Base-by-base conservation (phyloP, 2,329 filamentous ascomycete genomes). In the Colletotrichum horii region DNA sequence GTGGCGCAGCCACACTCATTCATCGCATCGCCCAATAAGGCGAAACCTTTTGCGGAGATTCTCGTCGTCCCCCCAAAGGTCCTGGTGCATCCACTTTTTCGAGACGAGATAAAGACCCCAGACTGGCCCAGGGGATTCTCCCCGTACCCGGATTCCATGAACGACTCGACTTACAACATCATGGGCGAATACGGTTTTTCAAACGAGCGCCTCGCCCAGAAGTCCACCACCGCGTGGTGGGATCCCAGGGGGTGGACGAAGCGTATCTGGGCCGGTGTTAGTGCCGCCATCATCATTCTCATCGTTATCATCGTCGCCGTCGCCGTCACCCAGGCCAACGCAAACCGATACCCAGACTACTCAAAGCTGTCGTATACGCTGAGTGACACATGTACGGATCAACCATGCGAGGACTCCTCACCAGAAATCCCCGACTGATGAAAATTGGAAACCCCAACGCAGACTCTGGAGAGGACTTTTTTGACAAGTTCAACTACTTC, bases 401-500 rank as follows among this genome's bases (percentile, higher is more conserved):
- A 11, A 12, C 16, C 38, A 24, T 58, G 58, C 22, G 32, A 56
- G 22, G 56, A 19, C n/a, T 61, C n/a, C 24, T 55, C 32, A 26
- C 69, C 58, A 67, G 26, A 15, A 48, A 38, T 60, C 64, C 62
- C 70, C 34, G 73, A 55, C 73, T 75, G 73, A 75, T 55, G 56
- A 52, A 12, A 22, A 68, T 60, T 60, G 8, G 61, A 32, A 58
- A 61, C 30, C 30, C 43, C 43, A 52, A 52, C 43, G 22, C 36
- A 90, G 89, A 90, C 78, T 85, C 85, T 22, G 88, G 88, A 66
- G 83, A 86, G 55, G 80, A 78, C 16, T 91, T 91, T 79, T 91
- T 91, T 80, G 88, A 91, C 78, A 86, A 89, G 43, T 91, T 91
- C 79, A 80, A 90, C 78, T 91, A 91, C 78, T 90, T 85, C 75